These are phyloP conservation scores for Astragalus membranaceus DNA, from an alignment of 306 rosid genomes.

Conservation along the genomic window DNA sequence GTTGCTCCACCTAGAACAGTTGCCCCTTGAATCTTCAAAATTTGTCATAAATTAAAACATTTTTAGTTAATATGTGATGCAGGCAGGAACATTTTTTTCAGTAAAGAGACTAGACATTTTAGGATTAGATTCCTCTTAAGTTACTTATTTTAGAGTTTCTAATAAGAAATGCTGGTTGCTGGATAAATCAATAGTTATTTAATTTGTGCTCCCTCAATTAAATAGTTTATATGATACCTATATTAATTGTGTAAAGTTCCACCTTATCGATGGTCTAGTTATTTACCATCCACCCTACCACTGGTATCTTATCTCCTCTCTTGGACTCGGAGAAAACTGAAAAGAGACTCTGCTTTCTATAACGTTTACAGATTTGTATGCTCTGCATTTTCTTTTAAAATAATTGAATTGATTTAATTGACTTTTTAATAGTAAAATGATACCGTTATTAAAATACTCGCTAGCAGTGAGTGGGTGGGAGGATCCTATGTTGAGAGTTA, in stretches of 20 bases:
- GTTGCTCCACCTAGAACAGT: not conserved
- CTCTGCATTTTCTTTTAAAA: conserved; percentile 4
- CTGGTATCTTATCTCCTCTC: conserved; percentile 38
- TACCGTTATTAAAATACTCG: not conserved
- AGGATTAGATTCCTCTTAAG: no score
- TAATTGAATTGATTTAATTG: conserved; percentile 5
- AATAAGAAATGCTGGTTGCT: no score
- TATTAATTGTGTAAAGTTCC: no score
- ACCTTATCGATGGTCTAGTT: no score
- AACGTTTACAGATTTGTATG: conserved; percentile 37
- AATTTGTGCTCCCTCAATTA: no score
- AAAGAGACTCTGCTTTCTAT: conserved; percentile 41
- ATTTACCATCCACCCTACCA: conserved; percentile 10
- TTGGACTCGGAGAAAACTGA: conserved; percentile 41
- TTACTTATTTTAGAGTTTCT: no score
- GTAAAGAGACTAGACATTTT: not conserved
- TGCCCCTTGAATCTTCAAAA: not conserved
- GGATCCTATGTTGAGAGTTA: conserved; percentile 49
- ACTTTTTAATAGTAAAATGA: not conserved
- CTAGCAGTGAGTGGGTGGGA: not conserved
- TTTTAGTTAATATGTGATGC: not conserved
- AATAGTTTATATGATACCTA: no score
- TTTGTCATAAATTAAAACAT: not conserved
- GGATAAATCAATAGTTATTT: no score
- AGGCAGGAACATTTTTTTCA: not conserved